phyloP scores from a whole-genome alignment of 768 basidiomycete genomes.

The Chalciporus sphaerocephalus region DNA sequence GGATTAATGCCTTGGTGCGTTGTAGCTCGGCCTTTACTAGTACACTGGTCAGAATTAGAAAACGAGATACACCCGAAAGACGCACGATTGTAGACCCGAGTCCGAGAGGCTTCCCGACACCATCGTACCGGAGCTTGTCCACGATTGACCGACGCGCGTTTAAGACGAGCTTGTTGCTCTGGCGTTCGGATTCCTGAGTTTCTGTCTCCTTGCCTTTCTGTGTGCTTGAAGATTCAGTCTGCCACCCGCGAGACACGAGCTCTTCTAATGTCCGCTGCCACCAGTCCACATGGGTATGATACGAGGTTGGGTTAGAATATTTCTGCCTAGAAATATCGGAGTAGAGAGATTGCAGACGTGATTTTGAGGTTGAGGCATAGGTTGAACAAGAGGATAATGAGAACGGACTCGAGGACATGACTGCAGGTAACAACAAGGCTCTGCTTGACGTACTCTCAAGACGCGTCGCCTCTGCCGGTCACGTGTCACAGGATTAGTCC shows the following conservation, averaged over 20 bases:
- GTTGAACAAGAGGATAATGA: constrained; percentile 24
- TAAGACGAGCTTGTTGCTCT: constrained; percentile 54
- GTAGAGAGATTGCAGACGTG: constrained; percentile 76
- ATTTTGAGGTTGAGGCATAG: constrained; percentile 28
- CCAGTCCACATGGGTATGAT: constrained; percentile 79
- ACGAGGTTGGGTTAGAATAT: constrained; percentile 78
- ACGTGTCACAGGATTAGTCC: constrained; percentile 7
- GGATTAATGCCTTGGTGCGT: constrained; percentile 41
- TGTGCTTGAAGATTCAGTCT: constrained; percentile 26
- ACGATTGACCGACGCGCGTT: constrained; percentile 50
- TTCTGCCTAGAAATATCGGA: constrained; percentile 85
- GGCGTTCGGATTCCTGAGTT: constrained; percentile 11
- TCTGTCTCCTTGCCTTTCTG: constrained; percentile 11
- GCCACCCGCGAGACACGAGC: constrained; percentile 55
- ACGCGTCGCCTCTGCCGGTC: constrained; percentile 10
- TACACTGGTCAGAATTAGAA: constrained; percentile 29
- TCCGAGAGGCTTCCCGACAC: constrained; percentile 72
- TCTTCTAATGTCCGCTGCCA: constrained; percentile 70
- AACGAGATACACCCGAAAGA: constrained; percentile 12
- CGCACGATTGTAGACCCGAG: constrained; percentile 72
- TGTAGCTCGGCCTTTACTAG: constrained; percentile 70
- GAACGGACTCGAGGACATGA: constrained; percentile 17
- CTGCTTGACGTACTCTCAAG: background rate
- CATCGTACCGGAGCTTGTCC: constrained; percentile 59
- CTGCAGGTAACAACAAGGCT: constrained; percentile 2